Percentiles rank a stretch among this genome's conserved stretches.
Conservation (phyloP, 495 filamentous ascomycete genomes). For the Opeltia flavorubescens region DNA sequence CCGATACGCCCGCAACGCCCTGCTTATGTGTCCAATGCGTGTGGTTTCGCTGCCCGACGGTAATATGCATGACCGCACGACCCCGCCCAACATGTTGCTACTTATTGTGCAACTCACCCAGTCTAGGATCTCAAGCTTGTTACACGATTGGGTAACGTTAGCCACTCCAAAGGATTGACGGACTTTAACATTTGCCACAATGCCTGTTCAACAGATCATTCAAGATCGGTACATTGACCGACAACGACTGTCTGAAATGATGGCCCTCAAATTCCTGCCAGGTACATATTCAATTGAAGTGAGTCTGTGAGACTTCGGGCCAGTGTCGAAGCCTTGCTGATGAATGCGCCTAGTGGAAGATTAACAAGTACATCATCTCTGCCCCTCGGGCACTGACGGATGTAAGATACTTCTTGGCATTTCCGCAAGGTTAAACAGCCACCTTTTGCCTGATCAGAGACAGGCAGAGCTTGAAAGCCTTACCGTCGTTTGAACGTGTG, state of each 20-base stretch:
- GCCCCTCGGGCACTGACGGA: conserved; percentile 2
- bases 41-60: no score
- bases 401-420: not conserved
- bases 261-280: conserved; percentile 1
- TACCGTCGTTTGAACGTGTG: no score
- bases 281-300: conserved; percentile 1
- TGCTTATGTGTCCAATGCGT: not conserved
- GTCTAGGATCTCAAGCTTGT: not conserved
- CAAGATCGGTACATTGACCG: conserved; percentile 6
- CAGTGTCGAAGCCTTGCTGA: no score
- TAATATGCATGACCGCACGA: not conserved
- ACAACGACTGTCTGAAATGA: not conserved
- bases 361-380: conserved; percentile 6
- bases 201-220: conserved; percentile 5
- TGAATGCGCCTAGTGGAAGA: not conserved
- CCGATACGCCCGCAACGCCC: not conserved
- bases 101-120: not conserved
- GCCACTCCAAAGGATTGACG: not conserved
- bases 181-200: not conserved
- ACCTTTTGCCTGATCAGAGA: not conserved
- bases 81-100: not conserved
- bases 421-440: not conserved
- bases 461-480: conserved; percentile 4
- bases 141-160: not conserved
- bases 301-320: not conserved